Conservation (phyloP, 1,284 basidiomycete species). For the Austroboletus rostrupii region DNA sequence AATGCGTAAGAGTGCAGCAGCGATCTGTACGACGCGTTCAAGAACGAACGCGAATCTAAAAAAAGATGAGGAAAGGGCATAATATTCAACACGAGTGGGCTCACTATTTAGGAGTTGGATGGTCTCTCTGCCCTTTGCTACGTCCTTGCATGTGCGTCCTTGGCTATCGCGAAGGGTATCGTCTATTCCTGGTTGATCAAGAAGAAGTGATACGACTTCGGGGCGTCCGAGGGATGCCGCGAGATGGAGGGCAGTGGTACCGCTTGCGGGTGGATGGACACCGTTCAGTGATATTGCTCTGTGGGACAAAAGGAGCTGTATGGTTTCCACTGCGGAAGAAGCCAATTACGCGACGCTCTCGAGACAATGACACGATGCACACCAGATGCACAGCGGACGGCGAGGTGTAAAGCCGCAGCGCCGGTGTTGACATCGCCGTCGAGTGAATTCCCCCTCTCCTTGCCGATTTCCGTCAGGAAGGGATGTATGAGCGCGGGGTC, state of each 20-base stretch:
- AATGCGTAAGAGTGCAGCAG: constrained; percentile 70
- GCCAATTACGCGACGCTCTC: constrained; percentile 1
- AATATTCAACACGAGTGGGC: not conserved
- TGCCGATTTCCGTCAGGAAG: constrained; percentile 73
- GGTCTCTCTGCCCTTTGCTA: constrained; percentile 70
- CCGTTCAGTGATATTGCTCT: constrained; percentile 76
- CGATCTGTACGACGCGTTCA: constrained; percentile 75
- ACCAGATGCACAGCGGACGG: constrained; percentile 83
- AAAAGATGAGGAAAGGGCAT: constrained; percentile 3
- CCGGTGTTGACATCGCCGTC: constrained; percentile 53
- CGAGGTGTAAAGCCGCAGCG: constrained; percentile 79
- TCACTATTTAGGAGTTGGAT: constrained; percentile 71
- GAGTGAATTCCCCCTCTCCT: constrained; percentile 51
- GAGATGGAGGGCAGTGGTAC: constrained; percentile 84
- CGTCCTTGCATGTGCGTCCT: constrained; percentile 71
- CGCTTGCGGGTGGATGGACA: constrained; percentile 62
- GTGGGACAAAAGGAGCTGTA: constrained; percentile 67
- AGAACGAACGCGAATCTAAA: constrained; percentile 77
- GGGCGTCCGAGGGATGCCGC: constrained; percentile 77
- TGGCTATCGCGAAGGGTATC: constrained; percentile 74
- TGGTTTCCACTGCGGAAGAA: constrained; percentile 22
- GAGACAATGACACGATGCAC: constrained; percentile 29
- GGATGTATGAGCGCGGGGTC: constrained; percentile 79
- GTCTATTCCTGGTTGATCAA: constrained; percentile 78
- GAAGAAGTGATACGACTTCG: constrained; percentile 72